Evolutionary conservation across 768 basidiomycete genomes (phyloP), one percentile per base, ranked within the genome.

Genomic region (Gymnopilus dilepis): DNA sequence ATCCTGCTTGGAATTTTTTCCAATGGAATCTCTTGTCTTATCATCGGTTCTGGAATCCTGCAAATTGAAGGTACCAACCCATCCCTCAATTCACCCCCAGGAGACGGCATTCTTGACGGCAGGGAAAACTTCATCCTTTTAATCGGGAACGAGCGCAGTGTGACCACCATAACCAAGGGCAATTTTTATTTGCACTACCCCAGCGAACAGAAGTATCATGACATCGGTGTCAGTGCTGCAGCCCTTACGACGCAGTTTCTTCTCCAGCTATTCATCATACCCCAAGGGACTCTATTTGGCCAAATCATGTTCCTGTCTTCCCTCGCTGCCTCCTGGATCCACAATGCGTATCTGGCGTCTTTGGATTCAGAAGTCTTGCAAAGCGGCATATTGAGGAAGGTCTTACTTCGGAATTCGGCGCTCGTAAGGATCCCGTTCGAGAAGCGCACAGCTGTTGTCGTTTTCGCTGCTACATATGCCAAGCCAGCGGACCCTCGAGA

Each of bases 331-430:
- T 67, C 66, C 8, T 67, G 66, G 66, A 28, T 59, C 7, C 64
- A 62, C n/a, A 67, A 67, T 8, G 66, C 66, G 1, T 67, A 64
- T 55, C 58, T 67, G 11, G 66, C 66, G 7, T 67, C 66, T 19
- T 56, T 67, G 13, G 66, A 67, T 33, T 58, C 61, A 4, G 66
- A 67, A 40, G 63, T 50, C 7, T 47, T 67, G 11, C 66, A 67
- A 38, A 67, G 58, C 17, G 51, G 55, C 4, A 52, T 64, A 15
- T 51, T 67, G 17, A 53, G 61, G 31, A 57, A 60, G 26, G 51
- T 59, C 34, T 56, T 67, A 19, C 60, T 59, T n/a, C 53, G 42
- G 12, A 51, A 59, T n/a, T 60, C 60, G 19, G 38, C n/a, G 17
- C 47, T 64, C 28, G 28, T 28, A 40, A 64, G 60, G 17, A 24